Percentiles rank a stretch among this genome's conserved stretches.
These are phyloP conservation scores for Salmacisia buchloeana DNA, from an alignment of 1,284 basidiomycete species.

Conservation along the genomic window DNA sequence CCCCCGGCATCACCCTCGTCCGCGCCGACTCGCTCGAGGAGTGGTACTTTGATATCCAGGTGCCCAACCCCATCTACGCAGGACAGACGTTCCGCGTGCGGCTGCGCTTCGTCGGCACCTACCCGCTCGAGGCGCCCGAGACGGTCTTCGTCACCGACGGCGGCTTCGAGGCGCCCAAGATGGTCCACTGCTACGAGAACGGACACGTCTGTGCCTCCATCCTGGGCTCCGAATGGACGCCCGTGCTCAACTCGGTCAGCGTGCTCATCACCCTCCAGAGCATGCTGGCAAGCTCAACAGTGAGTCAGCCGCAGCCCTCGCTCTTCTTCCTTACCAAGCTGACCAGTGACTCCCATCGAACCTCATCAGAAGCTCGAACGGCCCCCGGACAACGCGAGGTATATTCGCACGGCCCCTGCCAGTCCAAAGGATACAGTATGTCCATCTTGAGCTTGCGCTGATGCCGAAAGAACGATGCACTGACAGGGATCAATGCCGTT, in stretches of 20 bases:
- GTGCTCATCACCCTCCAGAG: conserved; percentile 45
- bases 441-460: not conserved
- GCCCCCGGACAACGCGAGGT: conserved; percentile 37
- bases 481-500: not conserved
- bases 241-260: conserved; percentile 40
- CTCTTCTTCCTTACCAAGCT: too few species aligned
- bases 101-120: conserved; percentile 40
- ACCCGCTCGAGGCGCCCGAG: conserved; percentile 48
- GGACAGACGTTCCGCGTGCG: conserved; percentile 41
- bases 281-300: conserved; percentile 46
- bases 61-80: conserved; percentile 33
- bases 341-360: too few species aligned
- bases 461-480: not conserved
- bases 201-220: conserved; percentile 47
- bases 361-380: conserved; percentile 26
- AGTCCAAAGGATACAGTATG: conserved; percentile 4
- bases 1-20: conserved; percentile 29
- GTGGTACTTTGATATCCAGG: conserved; percentile 33
- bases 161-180: conserved; percentile 40
- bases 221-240: conserved; percentile 44
- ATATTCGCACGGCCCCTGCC: not conserved
- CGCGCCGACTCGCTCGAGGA: conserved; percentile 34
- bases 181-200: conserved; percentile 39
- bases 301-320: too few species aligned
- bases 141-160: conserved; percentile 41